Percentiles rank a stretch among this genome's conserved stretches.
Evolutionary conservation across 2,329 filamentous ascomycete species (phyloP).

Genomic region (Diaporthe sp.): DNA sequence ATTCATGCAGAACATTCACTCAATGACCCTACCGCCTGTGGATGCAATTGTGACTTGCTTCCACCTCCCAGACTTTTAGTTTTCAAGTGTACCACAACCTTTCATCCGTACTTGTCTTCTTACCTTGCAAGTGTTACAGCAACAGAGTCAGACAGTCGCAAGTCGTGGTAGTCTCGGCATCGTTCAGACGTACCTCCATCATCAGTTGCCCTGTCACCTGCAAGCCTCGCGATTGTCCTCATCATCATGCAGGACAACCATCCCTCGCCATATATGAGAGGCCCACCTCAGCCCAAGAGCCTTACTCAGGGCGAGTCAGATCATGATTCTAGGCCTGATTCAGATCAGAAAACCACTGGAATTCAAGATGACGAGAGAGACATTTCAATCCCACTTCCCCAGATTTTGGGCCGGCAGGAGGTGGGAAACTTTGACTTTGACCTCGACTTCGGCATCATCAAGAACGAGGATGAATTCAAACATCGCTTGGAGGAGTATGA

Average conservation of each 20-base stretch:
- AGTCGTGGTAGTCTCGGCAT: not conserved
- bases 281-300: not conserved
- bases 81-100: not conserved
- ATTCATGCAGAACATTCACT: not conserved
- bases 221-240: too few relatives aligned
- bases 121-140: not conserved
- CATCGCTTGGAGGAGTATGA: too few relatives aligned
- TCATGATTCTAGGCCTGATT: not conserved
- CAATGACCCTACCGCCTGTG: not conserved
- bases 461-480: too few relatives aligned
- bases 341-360: not conserved
- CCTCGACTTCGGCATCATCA: too few relatives aligned
- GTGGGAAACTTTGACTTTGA: too few relatives aligned
- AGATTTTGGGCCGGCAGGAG: too few relatives aligned
- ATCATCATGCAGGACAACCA: too few relatives aligned
- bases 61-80: not conserved
- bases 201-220: too few relatives aligned
- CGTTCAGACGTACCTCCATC: not conserved
- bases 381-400: too few relatives aligned
- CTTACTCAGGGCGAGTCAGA: not conserved
- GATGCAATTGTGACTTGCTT: not conserved
- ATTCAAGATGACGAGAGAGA: not conserved
- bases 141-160: not conserved
- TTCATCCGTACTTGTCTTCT: not conserved
- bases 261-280: not conserved